These are phyloP conservation scores for Pochonia chlamydosporia DNA, from an alignment of 2,329 filamentous ascomycete species.

Conservation along the genomic window DNA sequence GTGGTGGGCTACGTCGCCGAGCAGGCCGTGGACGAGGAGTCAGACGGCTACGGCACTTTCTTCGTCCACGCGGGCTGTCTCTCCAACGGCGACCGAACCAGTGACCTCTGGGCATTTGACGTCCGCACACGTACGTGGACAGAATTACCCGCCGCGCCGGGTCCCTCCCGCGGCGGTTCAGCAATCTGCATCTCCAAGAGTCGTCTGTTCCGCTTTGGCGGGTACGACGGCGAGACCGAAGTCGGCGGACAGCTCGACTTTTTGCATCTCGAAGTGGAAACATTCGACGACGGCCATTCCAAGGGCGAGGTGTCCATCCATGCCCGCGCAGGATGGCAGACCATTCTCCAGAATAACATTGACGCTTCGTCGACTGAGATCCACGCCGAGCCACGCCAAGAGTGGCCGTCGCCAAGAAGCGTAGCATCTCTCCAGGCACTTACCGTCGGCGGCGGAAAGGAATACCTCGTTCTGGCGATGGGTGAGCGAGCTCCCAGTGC, in stretches of 20 bases:
- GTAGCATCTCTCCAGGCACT: constrained; percentile 50
- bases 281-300: constrained; percentile 44
- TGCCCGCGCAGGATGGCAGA: constrained; percentile 50
- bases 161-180: constrained; percentile 59
- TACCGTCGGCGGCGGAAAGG: constrained; percentile 51
- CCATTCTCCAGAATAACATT: constrained; percentile 33
- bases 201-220: constrained; percentile 72
- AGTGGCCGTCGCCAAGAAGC: constrained; percentile 48
- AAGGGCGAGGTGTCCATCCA: constrained; percentile 44
- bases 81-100: constrained; percentile 50
- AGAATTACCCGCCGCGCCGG: constrained; percentile 61
- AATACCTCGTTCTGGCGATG: constrained; percentile 57
- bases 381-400: constrained; percentile 24
- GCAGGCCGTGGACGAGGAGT: constrained; percentile 53
- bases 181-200: constrained; percentile 59
- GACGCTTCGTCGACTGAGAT: constrained; percentile 30
- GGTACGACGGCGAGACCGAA: constrained; percentile 66
- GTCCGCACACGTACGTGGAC: constrained; percentile 60
- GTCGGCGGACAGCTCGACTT: constrained; percentile 68
- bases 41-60: constrained; percentile 59
- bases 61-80: constrained; percentile 74
- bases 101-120: constrained; percentile 76
- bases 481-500: constrained; percentile 48
- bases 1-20: constrained; percentile 52
- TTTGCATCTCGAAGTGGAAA: constrained; percentile 50